A percentile compares a stretch with the other conserved stretches of the same genome.
phyloP scores from a whole-genome alignment of 371 early-diverging fungal genomes.

The Mortierella sp. region DNA sequence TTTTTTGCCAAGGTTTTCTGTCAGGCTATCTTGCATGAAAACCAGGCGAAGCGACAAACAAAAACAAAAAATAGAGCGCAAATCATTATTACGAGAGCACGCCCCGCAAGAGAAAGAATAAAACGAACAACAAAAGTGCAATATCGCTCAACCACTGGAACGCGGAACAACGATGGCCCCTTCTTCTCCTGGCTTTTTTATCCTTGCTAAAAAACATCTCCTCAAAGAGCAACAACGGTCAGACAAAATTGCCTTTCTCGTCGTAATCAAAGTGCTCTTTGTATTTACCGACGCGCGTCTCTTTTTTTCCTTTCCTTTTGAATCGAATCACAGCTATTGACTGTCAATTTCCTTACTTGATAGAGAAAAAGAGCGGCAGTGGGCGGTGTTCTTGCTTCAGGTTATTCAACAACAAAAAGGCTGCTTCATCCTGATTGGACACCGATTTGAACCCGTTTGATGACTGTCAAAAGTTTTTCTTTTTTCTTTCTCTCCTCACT shows the following conservation, averaged over 20 bases:
- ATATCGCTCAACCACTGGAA: slow-evolving; percentile 1
- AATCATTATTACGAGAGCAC: slow-evolving; percentile 11
- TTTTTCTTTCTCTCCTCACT: not conserved
- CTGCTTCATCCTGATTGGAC: not conserved
- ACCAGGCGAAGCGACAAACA: slow-evolving; percentile 1
- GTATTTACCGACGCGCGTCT: not conserved
- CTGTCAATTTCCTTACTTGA: no score
- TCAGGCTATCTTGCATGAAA: not conserved
- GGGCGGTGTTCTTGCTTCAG: no score
- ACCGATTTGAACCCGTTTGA: not conserved
- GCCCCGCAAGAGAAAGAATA: not conserved
- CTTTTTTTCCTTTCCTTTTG: not conserved
- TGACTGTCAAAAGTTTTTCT: not conserved
- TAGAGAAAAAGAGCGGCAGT: no score
- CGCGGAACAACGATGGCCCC: not conserved
- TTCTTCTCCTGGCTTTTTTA: slow-evolving; percentile 5
- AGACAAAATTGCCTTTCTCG: slow-evolving; percentile 25
- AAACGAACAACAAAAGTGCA: not conserved
- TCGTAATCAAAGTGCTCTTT: not conserved
- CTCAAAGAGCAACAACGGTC: not conserved
- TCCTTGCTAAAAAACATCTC: not conserved
- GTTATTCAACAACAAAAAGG: no score
- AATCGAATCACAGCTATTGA: no score
- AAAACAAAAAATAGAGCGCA: not conserved
- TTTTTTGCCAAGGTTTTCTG: not conserved